phyloP scores from a whole-genome alignment of 768 basidiomycete species.

The Gloeopeniophorella convolvens region DNA sequence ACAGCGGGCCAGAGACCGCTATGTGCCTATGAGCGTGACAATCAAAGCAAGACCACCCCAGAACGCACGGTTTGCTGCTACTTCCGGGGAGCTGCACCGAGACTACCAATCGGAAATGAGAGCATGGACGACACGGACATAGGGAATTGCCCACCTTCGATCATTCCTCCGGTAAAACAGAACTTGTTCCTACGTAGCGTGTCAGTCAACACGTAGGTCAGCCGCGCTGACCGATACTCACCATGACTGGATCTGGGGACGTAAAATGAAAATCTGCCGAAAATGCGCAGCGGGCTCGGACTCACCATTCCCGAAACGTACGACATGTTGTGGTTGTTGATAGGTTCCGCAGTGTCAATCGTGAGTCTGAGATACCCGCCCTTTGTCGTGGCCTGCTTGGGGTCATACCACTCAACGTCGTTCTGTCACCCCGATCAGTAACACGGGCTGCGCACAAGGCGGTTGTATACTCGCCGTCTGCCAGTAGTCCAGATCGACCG shows the following conservation, averaged over 20 bases:
- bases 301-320: conserved; percentile 33
- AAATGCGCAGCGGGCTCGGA: conserved; percentile 20
- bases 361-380: conserved; percentile 47
- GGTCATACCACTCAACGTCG: conserved; percentile 58
- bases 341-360: conserved; percentile 31
- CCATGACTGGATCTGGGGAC: conserved; percentile 26
- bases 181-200: conserved; percentile 51
- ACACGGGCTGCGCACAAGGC: not conserved
- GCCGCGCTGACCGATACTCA: conserved; percentile 15
- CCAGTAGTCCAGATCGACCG: conserved; percentile 38
- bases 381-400: conserved; percentile 42
- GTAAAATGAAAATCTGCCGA: not conserved
- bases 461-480: conserved; percentile 42
- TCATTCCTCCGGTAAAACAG: conserved; percentile 74
- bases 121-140: not conserved
- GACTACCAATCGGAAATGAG: not conserved
- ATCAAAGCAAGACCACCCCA: not conserved
- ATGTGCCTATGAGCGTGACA: conserved; percentile 21
- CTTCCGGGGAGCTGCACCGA: conserved; percentile 19
- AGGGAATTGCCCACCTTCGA: conserved; percentile 35
- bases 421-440: conserved; percentile 9
- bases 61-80: conserved; percentile 4
- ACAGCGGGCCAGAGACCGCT: conserved; percentile 47
- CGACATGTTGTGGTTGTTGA: conserved; percentile 40
- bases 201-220: not conserved